Percentiles rank a stretch among this genome's conserved stretches.
phyloP scores from a whole-genome alignment of 2,329 filamentous ascomycete species.

The Fusarium falciforme region DNA sequence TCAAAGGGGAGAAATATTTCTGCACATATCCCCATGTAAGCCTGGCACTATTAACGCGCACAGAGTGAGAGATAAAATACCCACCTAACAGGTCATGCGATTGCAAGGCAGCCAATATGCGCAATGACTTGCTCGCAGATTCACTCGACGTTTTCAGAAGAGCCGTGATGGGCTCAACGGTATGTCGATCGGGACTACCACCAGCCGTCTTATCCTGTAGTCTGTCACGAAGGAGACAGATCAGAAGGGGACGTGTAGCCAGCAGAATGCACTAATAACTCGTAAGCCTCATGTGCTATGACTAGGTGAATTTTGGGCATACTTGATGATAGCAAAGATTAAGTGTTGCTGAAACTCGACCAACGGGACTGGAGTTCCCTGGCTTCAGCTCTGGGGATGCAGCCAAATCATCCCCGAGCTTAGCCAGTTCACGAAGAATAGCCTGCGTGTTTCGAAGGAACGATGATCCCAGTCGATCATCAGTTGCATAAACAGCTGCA shows the following conservation, averaged over 20 bases:
- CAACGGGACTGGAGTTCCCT: neutral
- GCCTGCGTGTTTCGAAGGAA: constrained; percentile 6
- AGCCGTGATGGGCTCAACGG: constrained; percentile 3
- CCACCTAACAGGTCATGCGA: constrained; percentile 8
- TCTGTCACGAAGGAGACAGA: constrained; percentile 11
- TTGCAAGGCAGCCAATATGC: constrained; percentile 5
- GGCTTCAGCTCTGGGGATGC: neutral
- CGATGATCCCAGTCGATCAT: neutral
- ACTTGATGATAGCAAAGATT: constrained; percentile 20
- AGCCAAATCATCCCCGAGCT: neutral
- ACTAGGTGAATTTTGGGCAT: neutral
- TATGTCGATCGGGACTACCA: neutral
- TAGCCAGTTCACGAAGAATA: constrained; percentile 2
- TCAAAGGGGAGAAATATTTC: constrained; percentile 18
- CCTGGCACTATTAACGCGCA: too few species aligned
- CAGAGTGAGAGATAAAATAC: neutral
- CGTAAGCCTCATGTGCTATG: neutral
- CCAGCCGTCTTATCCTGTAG: neutral
- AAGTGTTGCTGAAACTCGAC: constrained; percentile 7
- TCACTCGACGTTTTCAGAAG: constrained; percentile 8
- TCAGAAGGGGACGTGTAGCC: constrained; percentile 5
- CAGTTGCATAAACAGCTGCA: constrained; percentile 3
- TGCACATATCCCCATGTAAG: neutral
- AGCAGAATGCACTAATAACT: constrained; percentile 6
- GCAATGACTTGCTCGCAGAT: constrained; percentile 4